Evolutionary conservation across 2,329 filamentous ascomycete genomes (phyloP), one percentile per base, ranked within the genome.

Genomic region (Fusarium armeniacum): DNA sequence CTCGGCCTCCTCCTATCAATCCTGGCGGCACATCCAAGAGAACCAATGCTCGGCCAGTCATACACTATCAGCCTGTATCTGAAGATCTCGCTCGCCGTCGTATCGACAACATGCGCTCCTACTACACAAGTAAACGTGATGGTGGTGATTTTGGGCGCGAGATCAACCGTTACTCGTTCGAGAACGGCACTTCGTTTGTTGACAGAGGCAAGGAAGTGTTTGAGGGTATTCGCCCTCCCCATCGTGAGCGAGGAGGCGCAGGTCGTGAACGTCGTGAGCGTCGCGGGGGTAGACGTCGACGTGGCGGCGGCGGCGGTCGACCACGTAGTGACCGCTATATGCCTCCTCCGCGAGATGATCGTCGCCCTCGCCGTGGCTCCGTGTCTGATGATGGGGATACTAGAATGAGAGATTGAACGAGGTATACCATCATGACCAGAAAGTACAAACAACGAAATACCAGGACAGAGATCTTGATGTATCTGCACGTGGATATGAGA

Each of bases 161-260:
- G 54, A 87, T 87, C 79, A 89, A 92, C 76, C 85, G 91, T 33
- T 93, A 93, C 76, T 91, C 90, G 0, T 94, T 94, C 72, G 91
- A 93, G 77, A 82, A 89, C 58, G 85, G 83, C 1, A 87, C 90
- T 63, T 75, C 79, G 8, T 88, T 94, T 56, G 90, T 94, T 45
- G 91, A 94, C 76, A 85, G 90, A 56, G 92, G 91, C 16, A 88
- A 88, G 18, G 92, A 94, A 76, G 88, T 90, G 38, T 90, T 90
- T 74, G 81, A 88, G 49, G 88, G 88, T 18, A 89, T 91, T 64
- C 82, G 88, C 26, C 88, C 87, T 26, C 88, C 88, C 2, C 84
- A 87, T 63, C 81, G 86, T 12, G 85, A 87, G 72, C 73, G 77
- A 13, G 75, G 65, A 11, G 74, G 65, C 18, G 62, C 73, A 13